A percentile compares a stretch with the other conserved stretches of the same genome.
phyloP scores from a whole-genome alignment of 139 green algal genomes.

The Chlorella sp. region DNA sequence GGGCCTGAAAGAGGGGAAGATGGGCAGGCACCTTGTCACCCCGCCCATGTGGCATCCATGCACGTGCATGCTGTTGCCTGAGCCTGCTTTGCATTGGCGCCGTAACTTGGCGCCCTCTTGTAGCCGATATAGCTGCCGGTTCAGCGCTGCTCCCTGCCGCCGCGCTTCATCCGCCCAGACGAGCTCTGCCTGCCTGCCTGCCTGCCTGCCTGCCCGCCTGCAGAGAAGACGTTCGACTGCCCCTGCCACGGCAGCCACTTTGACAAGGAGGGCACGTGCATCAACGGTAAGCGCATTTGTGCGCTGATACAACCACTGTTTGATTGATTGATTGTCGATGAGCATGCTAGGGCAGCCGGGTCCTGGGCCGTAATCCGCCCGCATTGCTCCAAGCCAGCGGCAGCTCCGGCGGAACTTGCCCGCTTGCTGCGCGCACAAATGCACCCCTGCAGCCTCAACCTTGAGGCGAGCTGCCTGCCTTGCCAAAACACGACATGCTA shows the following conservation, averaged over 20 bases:
- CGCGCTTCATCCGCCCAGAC: too few relatives aligned
- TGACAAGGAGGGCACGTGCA: constrained; percentile 55
- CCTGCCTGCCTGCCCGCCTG: neutral
- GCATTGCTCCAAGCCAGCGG: too few relatives aligned
- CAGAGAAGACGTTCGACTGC: constrained; percentile 77
- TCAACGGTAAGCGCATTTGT: constrained; percentile 50
- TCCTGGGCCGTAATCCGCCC: too few relatives aligned
- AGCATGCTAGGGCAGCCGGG: too few relatives aligned
- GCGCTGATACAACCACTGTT: neutral
- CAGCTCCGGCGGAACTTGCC: neutral
- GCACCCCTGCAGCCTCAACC: too few relatives aligned
- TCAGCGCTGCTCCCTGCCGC: neutral
- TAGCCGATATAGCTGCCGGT: neutral
- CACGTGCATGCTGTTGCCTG: too few relatives aligned
- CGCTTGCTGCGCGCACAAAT: neutral
- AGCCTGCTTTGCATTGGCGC: too few relatives aligned
- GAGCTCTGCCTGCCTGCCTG: neutral
- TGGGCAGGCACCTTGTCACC: neutral
- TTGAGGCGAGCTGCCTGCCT: neutral
- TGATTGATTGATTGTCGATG: neutral
- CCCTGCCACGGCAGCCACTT: constrained; percentile 77
- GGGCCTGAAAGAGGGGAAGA: neutral
- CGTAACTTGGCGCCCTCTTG: neutral
- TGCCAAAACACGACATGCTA: neutral
- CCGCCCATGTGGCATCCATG: too few relatives aligned